A percentile compares a stretch with the other conserved stretches of the same genome.
Evolutionary conservation across 1,284 basidiomycete genomes (phyloP).

Genomic region (Ustilago crameri): DNA sequence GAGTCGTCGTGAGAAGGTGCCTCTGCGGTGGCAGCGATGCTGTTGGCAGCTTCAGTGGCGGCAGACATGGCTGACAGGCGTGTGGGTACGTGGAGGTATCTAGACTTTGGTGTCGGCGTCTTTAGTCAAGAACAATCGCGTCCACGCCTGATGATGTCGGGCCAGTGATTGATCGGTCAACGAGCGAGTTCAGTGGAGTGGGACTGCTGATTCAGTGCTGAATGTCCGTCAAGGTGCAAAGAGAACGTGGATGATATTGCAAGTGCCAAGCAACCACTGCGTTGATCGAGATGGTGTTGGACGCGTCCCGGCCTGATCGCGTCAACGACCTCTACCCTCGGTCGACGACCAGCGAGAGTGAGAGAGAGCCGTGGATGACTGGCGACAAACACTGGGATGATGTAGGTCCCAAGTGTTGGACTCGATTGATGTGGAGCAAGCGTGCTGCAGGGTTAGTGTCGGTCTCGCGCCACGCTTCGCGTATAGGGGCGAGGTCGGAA

Average conservation of each 20-base stretch:
- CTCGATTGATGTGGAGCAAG: neutral
- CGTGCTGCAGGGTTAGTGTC: neutral
- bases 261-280: no score
- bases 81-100: neutral
- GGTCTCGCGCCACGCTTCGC: conserved; percentile 2
- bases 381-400: neutral
- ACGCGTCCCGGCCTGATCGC: neutral
- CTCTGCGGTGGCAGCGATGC: neutral
- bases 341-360: no score
- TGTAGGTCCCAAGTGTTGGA: neutral
- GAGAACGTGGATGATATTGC: neutral
- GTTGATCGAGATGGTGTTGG: neutral
- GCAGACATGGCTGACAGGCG: neutral
- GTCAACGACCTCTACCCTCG: no score
- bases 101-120: no score
- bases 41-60: neutral
- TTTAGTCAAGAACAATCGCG: no score
- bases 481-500: conserved; percentile 27
- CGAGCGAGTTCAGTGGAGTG: no score
- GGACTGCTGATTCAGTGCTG: no score
- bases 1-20: neutral
- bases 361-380: no score
- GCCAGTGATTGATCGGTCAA: no score
- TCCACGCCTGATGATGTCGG: no score
- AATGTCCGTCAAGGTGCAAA: no score